Evolutionary conservation across 1,139 yeast genomes (phyloP).

Genomic region (Saccharomyces hybrid): DNA sequence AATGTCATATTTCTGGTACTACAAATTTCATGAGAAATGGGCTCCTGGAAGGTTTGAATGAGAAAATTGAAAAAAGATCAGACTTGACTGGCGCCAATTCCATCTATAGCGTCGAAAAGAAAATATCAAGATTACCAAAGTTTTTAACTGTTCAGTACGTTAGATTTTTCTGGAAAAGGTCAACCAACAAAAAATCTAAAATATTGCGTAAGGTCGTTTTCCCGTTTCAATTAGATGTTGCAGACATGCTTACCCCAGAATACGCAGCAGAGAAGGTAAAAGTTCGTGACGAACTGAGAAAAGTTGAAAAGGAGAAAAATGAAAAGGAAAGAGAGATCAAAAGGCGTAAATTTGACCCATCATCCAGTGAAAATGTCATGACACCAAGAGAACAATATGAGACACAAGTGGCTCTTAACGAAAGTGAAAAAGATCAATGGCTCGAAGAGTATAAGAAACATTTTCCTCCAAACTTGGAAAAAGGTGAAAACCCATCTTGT

Average conservation of each 20-base stretch:
- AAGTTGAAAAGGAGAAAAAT: constrained; percentile 64
- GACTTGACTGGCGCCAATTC: constrained; percentile 64
- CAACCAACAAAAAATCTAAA: constrained; percentile 83
- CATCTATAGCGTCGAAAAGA: constrained; percentile 57
- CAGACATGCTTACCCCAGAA: constrained; percentile 75
- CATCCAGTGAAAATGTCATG: constrained; percentile 28
- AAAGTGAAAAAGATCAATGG: constrained; percentile 34
- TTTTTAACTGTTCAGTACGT: constrained; percentile 86
- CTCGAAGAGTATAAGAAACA: constrained; percentile 32
- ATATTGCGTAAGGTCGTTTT: constrained; percentile 89
- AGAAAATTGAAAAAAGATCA: constrained; percentile 68
- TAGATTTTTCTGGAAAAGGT: constrained; percentile 92
- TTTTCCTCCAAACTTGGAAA: constrained; percentile 32
- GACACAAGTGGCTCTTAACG: constrained; percentile 31
- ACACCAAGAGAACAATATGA: constrained; percentile 31
- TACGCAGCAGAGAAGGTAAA: constrained; percentile 59
- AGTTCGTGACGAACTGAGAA: constrained; percentile 69
- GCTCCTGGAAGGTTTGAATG: constrained; percentile 62
- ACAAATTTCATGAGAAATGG: constrained; percentile 92
- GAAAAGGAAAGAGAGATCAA: constrained; percentile 72
- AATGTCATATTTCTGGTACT: constrained; percentile 78
- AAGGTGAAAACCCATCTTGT: constrained; percentile 80
- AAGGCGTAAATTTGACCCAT: constrained; percentile 45
- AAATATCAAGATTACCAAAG: constrained; percentile 75
- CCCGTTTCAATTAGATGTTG: constrained; percentile 85